Base-by-base conservation (phyloP, 768 basidiomycete genomes). In the Krasilnikovozyma curviuscula region DNA sequence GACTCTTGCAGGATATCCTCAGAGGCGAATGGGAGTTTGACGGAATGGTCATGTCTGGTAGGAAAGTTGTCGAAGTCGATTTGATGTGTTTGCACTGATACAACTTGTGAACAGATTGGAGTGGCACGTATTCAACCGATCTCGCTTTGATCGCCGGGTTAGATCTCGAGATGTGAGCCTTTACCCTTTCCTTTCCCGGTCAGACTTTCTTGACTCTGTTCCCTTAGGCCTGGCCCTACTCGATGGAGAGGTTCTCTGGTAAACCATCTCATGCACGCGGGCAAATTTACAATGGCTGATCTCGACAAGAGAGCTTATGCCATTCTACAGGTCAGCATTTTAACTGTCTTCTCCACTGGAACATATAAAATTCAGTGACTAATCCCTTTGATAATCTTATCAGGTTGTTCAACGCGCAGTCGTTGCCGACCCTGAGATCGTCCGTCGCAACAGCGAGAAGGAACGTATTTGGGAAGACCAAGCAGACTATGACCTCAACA, bases 231-330 rank as follows among this genome's bases (percentile, higher is more conserved):
- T 4, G 61, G 61, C 8, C 59, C 61, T n/a, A 25, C 56, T 7
- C 31, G 51, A 18, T 47, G 54, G 29, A 33, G 61, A 37, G 56
- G 57, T 5, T 27, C 46, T 4, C 52, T 37, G 1, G n/a, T 60
- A 18, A 50, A 73, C 54, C 70, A 78, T 23, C 55, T 54, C 1
- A 46, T 66, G 21, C 46, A 61, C 6, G 70, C 78, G 1, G 67
- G 77, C 18, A 84, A 84, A 63, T 61, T 83, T 37, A 75, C 72
- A 1, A 61, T 69, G n/a, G 69, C 74, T 14, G 75, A 74, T 8
- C 62, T 84, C 27, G 79, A 80, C 52, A 72, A n/a, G n/a, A n/a
- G n/a, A n/a, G n/a, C n/a, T n/a, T n/a, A n/a, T n/a, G n/a, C n/a
- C n/a, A n/a, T n/a, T n/a, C n/a, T 73, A 24, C 73, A 81, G 14